Base-by-base conservation (phyloP, 2,329 filamentous ascomycete species). In the Sclerotinia subarctica region DNA sequence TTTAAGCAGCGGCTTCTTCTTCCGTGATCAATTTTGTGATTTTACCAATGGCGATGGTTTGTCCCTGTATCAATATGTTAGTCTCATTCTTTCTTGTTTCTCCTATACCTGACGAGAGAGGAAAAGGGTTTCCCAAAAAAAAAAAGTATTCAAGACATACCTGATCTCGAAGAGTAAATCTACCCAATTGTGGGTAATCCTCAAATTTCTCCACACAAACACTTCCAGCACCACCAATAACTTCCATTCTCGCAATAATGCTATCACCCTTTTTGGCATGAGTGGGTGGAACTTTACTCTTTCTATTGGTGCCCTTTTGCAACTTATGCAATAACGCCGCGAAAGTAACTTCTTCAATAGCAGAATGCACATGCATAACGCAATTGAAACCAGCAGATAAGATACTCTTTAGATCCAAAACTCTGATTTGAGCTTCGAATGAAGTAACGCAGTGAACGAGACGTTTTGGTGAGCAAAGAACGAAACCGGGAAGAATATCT, bases 31-130 rank as follows among this genome's bases (percentile, higher is more conserved):
- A 86, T 85, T 94, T 97, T 69, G 93, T 97, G 79, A 99, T 96
- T 87, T 99, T 99, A 77, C 95, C 95, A 82, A 99, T 99, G 68
- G 95, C 95, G 82, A 99, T 97, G 0, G 95, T 99, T 91, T 98
- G 94, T 76, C 95, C 95, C 89, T 98, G 77, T 66, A 66, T 78
- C 64, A 72, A 54, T 29, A n/a, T 49, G 64, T 76, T 70, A 76
- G 69, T 60, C 68, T 57, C 17, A 29, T 17, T 53, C 29, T 5
- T 52, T 52, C 24, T 42, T 5, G 4, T 2, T 8, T 21, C 8
- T 13, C 15, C 21, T 26, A 44, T 35, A 3, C 21, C 21, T 35
- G 10, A 5, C 35, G 58, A 42, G 24, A 3, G n/a, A 7, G 24
- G 15, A 29, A n/a, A 19, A n/a, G 26, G 2, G 21, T 10, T 11